Evolutionary conservation across 805 yeast genomes (phyloP), one percentile per base, ranked within the genome.

Genomic region (Lipomyces spencermartinsiae): DNA sequence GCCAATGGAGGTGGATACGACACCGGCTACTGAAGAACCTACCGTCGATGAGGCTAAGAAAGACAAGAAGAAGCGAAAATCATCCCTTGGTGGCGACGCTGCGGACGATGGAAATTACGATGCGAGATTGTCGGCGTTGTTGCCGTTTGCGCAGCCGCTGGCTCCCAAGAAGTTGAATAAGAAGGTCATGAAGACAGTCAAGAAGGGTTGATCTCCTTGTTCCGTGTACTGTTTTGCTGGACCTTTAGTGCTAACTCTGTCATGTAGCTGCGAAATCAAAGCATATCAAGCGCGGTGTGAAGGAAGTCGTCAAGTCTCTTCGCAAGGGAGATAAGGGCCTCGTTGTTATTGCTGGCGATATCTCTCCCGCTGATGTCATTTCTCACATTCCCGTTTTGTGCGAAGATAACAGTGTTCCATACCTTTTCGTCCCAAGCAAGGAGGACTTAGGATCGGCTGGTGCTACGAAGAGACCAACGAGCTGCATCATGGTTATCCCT

Each of bases 401-500:
- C 83, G 99, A 95, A 83, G 99, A 95, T 79, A 83, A 86, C 72
- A 82, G 90, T 59, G 98, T 95, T 61, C 98, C 98, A 76, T 96
- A 84, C 78, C 86, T 94, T 55, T 95, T 95, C 81, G 87, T 95
- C 71, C 99, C 99, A 76, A 93, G 98, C 61, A 95, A 95, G 82
- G 98, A 95, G 83, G 98, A 95, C 78, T 86, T 95, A 73, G 99
- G 99, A 46, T 91, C 97, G 71, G 99, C 99, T 33, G 98, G 98
- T 78, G 97, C 98, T 70, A 95, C 99, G 66, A 95, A 95, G 85
- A 90, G 99, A 85, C 98, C 99, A 74, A 95, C 99, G 51, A 92
- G 98, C 51, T 93, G 97, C 80, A 97, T 95, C 37, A 92, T 95
- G 92, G 87, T 95, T 75, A 95, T 93, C 64, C 99, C 99, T 75